Evolutionary conservation across 495 filamentous ascomycete genomes (phyloP).

Genomic region (Podospora appendiculata): DNA sequence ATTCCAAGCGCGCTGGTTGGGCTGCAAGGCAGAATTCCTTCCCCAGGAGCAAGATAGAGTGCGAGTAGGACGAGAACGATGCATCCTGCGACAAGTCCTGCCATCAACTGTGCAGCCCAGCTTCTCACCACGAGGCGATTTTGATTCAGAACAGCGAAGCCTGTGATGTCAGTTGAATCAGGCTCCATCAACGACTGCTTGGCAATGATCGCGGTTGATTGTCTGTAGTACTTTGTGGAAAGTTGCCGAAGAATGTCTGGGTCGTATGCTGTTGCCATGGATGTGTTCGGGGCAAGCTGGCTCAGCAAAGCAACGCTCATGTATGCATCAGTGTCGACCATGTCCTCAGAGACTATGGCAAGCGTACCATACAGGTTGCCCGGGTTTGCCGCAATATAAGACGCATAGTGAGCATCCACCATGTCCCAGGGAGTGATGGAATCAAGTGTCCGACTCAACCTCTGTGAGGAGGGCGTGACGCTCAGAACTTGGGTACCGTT

Average conservation of each 20-base stretch:
- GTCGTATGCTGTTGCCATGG: background rate
- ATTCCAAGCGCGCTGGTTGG: background rate
- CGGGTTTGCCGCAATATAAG: background rate
- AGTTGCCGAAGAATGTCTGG: background rate
- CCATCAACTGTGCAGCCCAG: constrained; percentile 9
- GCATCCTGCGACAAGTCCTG: background rate
- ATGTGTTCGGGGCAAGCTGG: background rate
- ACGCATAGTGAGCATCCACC: background rate
- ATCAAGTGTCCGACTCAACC: background rate
- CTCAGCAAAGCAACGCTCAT: background rate
- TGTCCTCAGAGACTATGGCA: background rate
- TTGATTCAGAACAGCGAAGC: background rate
- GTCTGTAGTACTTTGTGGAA: background rate
- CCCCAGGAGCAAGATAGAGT: background rate
- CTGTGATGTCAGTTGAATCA: background rate
- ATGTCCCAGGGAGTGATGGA: constrained; percentile 2
- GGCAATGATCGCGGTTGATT: background rate
- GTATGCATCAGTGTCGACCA: background rate
- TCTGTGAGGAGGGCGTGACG: background rate
- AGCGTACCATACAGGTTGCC: background rate
- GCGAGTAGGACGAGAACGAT: background rate
- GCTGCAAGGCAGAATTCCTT: constrained; percentile 2
- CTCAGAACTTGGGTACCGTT: background rate
- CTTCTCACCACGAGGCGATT: constrained; percentile 2
- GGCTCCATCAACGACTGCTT: constrained; percentile 1